Base-by-base conservation (phyloP, 2,329 filamentous ascomycete genomes). In the Fusarium sp. region DNA sequence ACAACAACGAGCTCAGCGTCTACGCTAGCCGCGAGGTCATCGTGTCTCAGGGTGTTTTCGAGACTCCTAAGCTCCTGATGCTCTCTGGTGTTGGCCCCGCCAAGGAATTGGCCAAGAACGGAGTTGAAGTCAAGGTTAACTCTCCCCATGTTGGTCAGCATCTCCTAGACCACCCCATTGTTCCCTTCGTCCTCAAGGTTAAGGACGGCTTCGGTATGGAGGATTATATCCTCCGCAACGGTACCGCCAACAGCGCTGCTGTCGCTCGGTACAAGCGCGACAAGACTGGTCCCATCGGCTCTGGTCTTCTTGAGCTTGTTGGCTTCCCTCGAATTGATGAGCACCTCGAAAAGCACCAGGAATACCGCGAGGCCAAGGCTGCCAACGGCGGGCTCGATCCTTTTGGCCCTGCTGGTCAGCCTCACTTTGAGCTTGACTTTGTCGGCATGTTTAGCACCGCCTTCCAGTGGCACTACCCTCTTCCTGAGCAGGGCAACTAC, bases 61-160 rank as follows among this genome's bases (percentile, higher is more conserved):
- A 92, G 81, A 88, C 87, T 1, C 90, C 91, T 3, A 91, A 93
- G 80, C 81, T 93, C 2, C 87, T 93, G 9, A 90, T 91, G 83
- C 86, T 92, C 2, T 89, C 85, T 61, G 91, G 92, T 18, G 86
- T 93, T 56, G 91, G 91, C 0, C 90, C 90, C 0, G 78, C 80
- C 6, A 79, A 82, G 0, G 87, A 91, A 71, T 85, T 93, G 4
- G 72, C 85, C 20, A 83, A 84, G 64, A 85, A 88, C 74, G 81
- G 84, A 14, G 92, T 93, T 71, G 76, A 84, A 0, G 82, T 89
- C 1, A 74, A 91, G 31, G 83, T 86, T 5, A 85, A 92, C 72
- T 87, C 90, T 0, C 88, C 88, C 1, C 89, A 91, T 48, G 91
- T 93, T 8, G 92, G 91, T 4, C 88, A 87, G 65, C 91, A 93